These are phyloP conservation scores for Termitomyces sp. DNA, from an alignment of 1,284 basidiomycete genomes.

Conservation along the genomic window DNA sequence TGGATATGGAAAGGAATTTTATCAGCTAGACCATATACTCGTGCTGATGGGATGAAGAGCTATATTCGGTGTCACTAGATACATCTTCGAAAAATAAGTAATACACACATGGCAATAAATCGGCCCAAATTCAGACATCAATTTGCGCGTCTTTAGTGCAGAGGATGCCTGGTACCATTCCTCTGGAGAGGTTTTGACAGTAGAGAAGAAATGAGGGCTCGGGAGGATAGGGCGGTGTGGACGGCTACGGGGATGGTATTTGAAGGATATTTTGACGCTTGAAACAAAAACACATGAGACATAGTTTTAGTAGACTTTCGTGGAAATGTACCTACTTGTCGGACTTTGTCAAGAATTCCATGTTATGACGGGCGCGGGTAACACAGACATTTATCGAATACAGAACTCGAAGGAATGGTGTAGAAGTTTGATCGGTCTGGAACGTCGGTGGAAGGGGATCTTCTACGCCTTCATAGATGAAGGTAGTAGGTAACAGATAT, in stretches of 20 bases:
- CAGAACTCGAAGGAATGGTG: conserved; percentile 29
- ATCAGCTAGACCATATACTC: conserved; percentile 47
- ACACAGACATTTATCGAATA: conserved; percentile 45
- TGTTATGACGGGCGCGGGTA: conserved; percentile 28
- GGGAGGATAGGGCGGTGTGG: conserved; percentile 42
- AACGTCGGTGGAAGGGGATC: conserved; percentile 50
- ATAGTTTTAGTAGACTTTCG: neutral
- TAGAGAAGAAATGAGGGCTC: conserved; percentile 37
- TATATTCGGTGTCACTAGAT: conserved; percentile 16
- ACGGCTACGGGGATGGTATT: conserved; percentile 51
- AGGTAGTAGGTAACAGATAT: conserved; percentile 41
- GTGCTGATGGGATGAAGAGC: conserved; percentile 49
- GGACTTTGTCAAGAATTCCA: conserved; percentile 31
- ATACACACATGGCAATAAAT: conserved; percentile 47
- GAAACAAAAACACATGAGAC: conserved; percentile 7
- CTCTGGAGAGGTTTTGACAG: conserved; percentile 52
- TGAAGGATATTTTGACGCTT: conserved; percentile 33
- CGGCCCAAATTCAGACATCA: conserved; percentile 26
- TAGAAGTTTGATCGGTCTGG: conserved; percentile 27
- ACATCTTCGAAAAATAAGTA: neutral
- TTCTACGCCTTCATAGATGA: conserved; percentile 27
- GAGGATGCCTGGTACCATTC: conserved; percentile 55
- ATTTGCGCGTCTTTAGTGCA: conserved; percentile 30
- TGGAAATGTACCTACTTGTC: conserved; percentile 29
- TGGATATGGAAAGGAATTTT: conserved; percentile 60